Evolutionary conservation across 768 basidiomycete genomes (phyloP), one percentile per base, ranked within the genome.

Genomic region (Butyriboletus loyo): DNA sequence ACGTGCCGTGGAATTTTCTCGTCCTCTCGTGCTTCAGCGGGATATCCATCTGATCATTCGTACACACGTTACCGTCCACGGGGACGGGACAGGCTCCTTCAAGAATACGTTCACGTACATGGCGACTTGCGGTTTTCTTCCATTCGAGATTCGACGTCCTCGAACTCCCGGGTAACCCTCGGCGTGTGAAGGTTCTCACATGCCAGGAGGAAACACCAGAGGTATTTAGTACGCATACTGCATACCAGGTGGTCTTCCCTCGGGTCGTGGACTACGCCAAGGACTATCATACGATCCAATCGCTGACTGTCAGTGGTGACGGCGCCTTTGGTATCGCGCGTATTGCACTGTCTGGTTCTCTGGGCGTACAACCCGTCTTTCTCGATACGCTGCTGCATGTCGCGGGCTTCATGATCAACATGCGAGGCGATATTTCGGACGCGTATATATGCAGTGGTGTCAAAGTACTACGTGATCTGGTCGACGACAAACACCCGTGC

Each of bases 371-470:
- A 54, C 80, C 82, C 6, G 63, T 86, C 24, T 86, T 88, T 67
- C 70, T 80, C 52, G 87, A 89, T 56, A 81, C 84, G 0, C 70
- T 89, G 28, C 70, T 88, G 28, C 88, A 89, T 52, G 75, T 80
- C 34, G 81, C 86, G 0, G 88, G 88, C 4, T 87, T 89, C 66
- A 69, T 88, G 31, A 76, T 81, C 24, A 90, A 89, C 64, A 63
- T 82, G 60, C 77, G 75, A 36, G 79, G 77, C 8, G 66, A 70
- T 10, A 49, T 72, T 24, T 70, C 78, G 25, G 78, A 86, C 48
- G 83, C 77, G 1, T 85, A 79, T 63, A 84, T 90, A 49, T 89
- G 87, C 72, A 77, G 69, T 27, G 73, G 77, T 22, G 72, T 87
- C 37, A 75, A 76, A 50, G 60, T 82, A 6, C 59, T 86, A 1